A percentile compares a stretch with the other conserved stretches of the same genome.
These are phyloP conservation scores for Ophiobolus disseminans DNA, from an alignment of 2,329 filamentous ascomycete species.

Conservation along the genomic window DNA sequence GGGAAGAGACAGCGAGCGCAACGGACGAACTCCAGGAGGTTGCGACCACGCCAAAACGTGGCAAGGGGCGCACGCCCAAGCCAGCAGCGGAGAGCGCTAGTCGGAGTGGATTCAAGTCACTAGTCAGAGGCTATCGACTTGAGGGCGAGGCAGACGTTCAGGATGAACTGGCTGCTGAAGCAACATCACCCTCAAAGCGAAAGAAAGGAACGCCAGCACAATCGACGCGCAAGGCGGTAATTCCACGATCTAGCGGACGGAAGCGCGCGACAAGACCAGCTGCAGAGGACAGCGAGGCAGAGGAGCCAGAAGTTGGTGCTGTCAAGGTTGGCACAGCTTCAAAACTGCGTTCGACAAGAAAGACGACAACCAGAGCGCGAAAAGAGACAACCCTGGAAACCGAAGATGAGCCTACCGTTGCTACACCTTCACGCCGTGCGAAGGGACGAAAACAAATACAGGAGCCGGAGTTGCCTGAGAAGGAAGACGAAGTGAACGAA, in stretches of 20 bases:
- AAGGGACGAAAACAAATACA: constrained; percentile 17
- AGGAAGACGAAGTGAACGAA: constrained; percentile 30
- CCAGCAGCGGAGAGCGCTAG: constrained; percentile 23
- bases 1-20: constrained; percentile 12
- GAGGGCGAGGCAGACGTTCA: constrained; percentile 19
- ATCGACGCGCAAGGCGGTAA: constrained; percentile 22
- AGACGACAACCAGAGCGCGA: constrained; percentile 9
- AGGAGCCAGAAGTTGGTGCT: constrained; percentile 3
- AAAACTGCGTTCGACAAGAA: constrained; percentile 16
- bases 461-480: constrained; percentile 20
- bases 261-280: constrained; percentile 1
- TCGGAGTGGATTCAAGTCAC: constrained; percentile 14
- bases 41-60: constrained; percentile 25
- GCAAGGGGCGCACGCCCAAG: constrained; percentile 22
- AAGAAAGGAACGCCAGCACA: constrained; percentile 15
- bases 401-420: constrained; percentile 13
- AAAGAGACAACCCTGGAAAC: constrained; percentile 11
- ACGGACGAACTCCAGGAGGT: constrained; percentile 22
- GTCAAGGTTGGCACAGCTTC: constrained; percentile 2
- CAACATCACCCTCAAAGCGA: constrained; percentile 22
- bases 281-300: neutral
- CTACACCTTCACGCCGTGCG: constrained; percentile 23
- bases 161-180: constrained; percentile 25
- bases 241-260: constrained; percentile 14
- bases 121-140: constrained; percentile 18